Percentiles rank a stretch among this genome's conserved stretches.
Evolutionary conservation across 2,329 filamentous ascomycete genomes (phyloP).

Genomic region (Xylaria sp.): DNA sequence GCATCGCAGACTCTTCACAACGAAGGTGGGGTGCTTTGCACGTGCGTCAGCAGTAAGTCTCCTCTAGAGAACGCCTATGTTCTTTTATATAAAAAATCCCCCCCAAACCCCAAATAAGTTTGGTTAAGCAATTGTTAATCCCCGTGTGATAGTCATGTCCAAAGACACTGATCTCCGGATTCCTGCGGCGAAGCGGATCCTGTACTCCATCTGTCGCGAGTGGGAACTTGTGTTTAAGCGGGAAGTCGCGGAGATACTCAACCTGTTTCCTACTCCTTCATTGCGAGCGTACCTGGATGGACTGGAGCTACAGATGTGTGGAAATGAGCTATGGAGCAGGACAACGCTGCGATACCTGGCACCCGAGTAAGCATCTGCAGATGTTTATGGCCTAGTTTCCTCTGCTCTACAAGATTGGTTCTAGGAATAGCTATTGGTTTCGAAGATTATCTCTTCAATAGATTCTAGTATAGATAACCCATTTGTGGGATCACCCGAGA

Average conservation of each 20-base stretch:
- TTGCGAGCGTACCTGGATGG: slow-evolving; percentile 27
- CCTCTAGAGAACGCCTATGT: not conserved
- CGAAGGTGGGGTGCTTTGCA: slow-evolving; percentile 49
- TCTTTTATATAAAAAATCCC: too few species aligned
- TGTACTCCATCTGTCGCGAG: slow-evolving; percentile 49
- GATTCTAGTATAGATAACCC: not conserved
- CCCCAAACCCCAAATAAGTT: not conserved
- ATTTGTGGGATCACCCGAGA: not conserved
- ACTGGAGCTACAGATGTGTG: slow-evolving; percentile 28
- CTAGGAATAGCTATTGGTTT: not conserved
- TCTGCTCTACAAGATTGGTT: not conserved
- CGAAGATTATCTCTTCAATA: not conserved
- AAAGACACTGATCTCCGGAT: slow-evolving; percentile 19
- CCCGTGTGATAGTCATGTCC: slow-evolving; percentile 4
- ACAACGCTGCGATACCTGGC: slow-evolving; percentile 22
- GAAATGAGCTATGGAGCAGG: slow-evolving; percentile 34
- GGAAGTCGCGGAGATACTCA: slow-evolving; percentile 31
- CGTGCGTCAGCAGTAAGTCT: slow-evolving; percentile 40
- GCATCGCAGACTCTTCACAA: slow-evolving; percentile 38
- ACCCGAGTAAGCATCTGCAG: not conserved
- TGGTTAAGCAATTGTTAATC: not conserved
- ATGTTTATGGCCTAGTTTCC: not conserved
- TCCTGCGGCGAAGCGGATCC: slow-evolving; percentile 44
- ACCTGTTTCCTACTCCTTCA: not conserved
- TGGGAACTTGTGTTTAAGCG: slow-evolving; percentile 48